phyloP scores from a whole-genome alignment of 441 rosid species.

The Corymbia citriodora region DNA sequence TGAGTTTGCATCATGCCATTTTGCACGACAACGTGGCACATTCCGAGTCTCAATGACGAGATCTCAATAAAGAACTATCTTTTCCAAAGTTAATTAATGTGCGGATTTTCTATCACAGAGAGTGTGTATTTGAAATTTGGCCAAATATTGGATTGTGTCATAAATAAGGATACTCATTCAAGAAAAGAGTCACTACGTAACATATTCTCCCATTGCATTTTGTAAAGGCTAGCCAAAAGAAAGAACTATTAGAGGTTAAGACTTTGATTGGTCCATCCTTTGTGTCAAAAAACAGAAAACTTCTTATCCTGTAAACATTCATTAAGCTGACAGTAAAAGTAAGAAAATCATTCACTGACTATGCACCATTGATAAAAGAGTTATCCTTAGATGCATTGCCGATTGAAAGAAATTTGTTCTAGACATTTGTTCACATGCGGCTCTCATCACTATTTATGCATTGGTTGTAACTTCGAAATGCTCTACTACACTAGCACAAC shows the following conservation, averaged over 20 bases:
- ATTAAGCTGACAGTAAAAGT: no score
- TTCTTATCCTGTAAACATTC: no score
- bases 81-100: not conserved
- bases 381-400: not conserved
- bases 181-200: not conserved
- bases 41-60: not conserved
- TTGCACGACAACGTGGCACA: rapidly evolving
- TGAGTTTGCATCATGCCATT: not conserved
- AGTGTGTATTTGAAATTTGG: not conserved
- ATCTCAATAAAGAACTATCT: not conserved
- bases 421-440: not conserved
- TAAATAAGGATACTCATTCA: not conserved
- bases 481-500: not conserved
- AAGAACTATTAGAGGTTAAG: not conserved
- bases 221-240: not conserved
- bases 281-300: no score
- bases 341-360: not conserved
- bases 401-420: not conserved
- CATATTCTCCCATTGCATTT: not conserved
- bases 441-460: not conserved
- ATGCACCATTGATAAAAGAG: no score
- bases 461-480: not conserved
- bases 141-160: not conserved
- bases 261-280: no score
- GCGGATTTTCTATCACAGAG: no score